Conservation (phyloP, 2,329 filamentous ascomycete genomes). For the Nemania diffusa region DNA sequence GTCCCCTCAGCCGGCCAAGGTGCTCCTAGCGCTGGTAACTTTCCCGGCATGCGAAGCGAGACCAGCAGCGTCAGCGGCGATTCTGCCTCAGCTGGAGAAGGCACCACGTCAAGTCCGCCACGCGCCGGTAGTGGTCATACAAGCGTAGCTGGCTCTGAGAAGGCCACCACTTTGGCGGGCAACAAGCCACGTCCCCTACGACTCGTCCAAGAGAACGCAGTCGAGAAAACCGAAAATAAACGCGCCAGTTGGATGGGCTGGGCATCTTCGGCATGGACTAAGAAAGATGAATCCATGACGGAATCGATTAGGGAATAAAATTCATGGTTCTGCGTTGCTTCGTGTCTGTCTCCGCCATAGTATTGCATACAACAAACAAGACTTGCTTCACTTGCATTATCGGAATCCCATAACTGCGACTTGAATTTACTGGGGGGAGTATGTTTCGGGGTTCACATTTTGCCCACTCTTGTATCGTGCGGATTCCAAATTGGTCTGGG, state of each 20-base stretch:
- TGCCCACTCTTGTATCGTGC: slow-evolving; percentile 28
- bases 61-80: slow-evolving; percentile 75
- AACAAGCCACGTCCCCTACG: slow-evolving; percentile 86
- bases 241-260: slow-evolving; percentile 74
- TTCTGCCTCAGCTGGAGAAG: slow-evolving; percentile 67
- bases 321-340: background rate
- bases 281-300: slow-evolving; percentile 59
- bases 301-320: slow-evolving; percentile 38
- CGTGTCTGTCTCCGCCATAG: background rate
- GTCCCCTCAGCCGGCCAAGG: slow-evolving; percentile 60
- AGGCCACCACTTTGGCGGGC: slow-evolving; percentile 68
- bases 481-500: slow-evolving; percentile 28
- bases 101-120: slow-evolving; percentile 60
- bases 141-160: slow-evolving; percentile 54
- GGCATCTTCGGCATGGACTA: slow-evolving; percentile 55
- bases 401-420: slow-evolving; percentile 10
- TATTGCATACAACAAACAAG: slow-evolving; percentile 18
- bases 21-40: slow-evolving; percentile 68
- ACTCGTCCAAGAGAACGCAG: slow-evolving; percentile 80
- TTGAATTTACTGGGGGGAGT: slow-evolving; percentile 10
- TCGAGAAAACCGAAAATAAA: slow-evolving; percentile 65
- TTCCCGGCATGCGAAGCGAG: slow-evolving; percentile 76
- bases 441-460: slow-evolving; percentile 7
- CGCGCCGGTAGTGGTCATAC: slow-evolving; percentile 53
- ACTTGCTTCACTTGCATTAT: slow-evolving; percentile 21